A percentile compares a stretch with the other conserved stretches of the same genome.
phyloP scores from a whole-genome alignment of 2,329 filamentous ascomycete species.

The Monilinia vaccinii-corymbosi region DNA sequence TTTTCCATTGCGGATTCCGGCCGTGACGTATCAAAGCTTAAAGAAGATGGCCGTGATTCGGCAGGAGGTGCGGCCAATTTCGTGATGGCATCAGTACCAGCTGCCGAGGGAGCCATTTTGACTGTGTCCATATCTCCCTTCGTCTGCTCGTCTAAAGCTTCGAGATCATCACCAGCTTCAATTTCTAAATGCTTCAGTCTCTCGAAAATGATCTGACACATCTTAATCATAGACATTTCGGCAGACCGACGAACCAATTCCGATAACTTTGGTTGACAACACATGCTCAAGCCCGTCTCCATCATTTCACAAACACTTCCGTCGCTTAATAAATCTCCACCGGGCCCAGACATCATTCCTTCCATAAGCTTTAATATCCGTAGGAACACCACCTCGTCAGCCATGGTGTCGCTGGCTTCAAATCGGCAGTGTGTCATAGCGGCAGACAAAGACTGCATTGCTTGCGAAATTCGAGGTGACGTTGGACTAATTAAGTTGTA shows the following conservation, averaged over 20 bases:
- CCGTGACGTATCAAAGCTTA: conserved; percentile 34
- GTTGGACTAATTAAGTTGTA: conserved; percentile 82
- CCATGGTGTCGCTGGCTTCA: conserved; percentile 87
- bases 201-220: conserved; percentile 98
- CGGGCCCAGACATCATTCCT: conserved; percentile 89
- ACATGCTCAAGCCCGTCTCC: conserved; percentile 95
- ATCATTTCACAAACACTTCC: conserved; percentile 99
- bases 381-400: conserved; percentile 89
- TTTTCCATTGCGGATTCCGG: conserved; percentile 19
- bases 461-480: conserved; percentile 80
- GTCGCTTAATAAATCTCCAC: conserved; percentile 88
- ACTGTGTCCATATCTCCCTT: conserved; percentile 64
- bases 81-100: conserved; percentile 51
- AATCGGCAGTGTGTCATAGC: conserved; percentile 97
- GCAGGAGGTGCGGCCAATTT: conserved; percentile 39
- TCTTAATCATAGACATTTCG: conserved; percentile 94
- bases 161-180: conserved; percentile 58
- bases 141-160: conserved; percentile 55
- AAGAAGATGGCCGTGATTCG: conserved; percentile 31
- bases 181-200: conserved; percentile 80
- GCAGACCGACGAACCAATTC: conserved; percentile 84
- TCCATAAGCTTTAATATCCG: conserved; percentile 98
- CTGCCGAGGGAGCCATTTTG: conserved; percentile 74
- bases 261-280: conserved; percentile 85
- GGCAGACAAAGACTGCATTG: conserved; percentile 89